A percentile compares a stretch with the other conserved stretches of the same genome.
Conservation (phyloP, 106 monocot species). For the Phalaenopsis equestris region DNA sequence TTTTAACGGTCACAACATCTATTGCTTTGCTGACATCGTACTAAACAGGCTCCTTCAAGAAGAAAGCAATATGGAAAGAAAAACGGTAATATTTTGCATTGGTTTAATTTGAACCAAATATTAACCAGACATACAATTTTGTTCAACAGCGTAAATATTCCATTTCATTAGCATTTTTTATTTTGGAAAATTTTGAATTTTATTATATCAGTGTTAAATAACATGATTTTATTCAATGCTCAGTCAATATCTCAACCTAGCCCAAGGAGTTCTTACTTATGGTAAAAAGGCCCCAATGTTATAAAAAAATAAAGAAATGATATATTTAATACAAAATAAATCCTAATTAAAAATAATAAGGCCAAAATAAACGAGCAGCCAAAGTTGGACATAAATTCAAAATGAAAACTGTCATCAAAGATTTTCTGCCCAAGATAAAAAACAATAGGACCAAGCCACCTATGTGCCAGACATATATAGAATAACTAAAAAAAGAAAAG, state of each 20-base stretch:
- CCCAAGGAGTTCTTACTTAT: not conserved
- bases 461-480: no score
- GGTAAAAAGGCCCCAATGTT: no score
- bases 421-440: no score
- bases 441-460: no score
- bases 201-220: not conserved
- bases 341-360: no score
- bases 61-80: not conserved
- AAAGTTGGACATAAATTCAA: no score
- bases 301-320: no score
- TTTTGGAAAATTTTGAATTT: not conserved
- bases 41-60: not conserved
- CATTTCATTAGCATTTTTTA: not conserved
- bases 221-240: not conserved
- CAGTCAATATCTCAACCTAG: not conserved
- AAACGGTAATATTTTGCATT: not conserved
- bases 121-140: not conserved
- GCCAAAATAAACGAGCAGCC: no score
- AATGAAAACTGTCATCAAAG: no score
- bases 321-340: no score
- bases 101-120: not conserved
- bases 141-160: not conserved
- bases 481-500: no score
- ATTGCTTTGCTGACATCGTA: not conserved
- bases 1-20: not conserved